Percentiles rank a stretch among this genome's conserved stretches.
Conservation (phyloP, 805 yeast species). For the Metschnikowia koreensis region DNA sequence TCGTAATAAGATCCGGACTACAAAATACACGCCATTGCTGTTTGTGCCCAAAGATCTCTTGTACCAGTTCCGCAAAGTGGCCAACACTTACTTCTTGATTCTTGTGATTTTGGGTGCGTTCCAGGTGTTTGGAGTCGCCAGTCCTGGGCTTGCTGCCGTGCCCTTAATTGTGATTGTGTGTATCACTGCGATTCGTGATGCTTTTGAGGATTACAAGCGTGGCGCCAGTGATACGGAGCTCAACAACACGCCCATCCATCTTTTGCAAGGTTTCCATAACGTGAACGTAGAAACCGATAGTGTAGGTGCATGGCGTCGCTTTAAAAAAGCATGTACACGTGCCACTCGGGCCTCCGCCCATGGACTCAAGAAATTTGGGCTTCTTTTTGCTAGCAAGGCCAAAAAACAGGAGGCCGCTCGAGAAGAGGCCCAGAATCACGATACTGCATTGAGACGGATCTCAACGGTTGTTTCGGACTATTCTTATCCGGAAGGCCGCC, state of each 20-base stretch:
- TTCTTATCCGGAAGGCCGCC: constrained; percentile 16
- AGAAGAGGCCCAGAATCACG: constrained; percentile 24
- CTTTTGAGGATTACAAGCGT: constrained; percentile 77
- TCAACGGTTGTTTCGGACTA: constrained; percentile 39
- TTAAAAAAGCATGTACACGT: constrained; percentile 58
- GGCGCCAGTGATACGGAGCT: constrained; percentile 70
- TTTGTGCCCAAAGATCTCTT: constrained; percentile 83
- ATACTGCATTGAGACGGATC: constrained; percentile 32
- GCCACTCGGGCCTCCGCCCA: constrained; percentile 16
- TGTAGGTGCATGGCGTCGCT: constrained; percentile 62
- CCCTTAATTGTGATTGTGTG: constrained; percentile 76
- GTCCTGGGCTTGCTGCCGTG: constrained; percentile 70
- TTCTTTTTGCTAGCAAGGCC: constrained; percentile 27
- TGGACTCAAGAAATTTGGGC: constrained; percentile 22
- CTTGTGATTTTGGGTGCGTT: constrained; percentile 79
- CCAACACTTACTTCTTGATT: constrained; percentile 82
- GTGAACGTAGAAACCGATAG: constrained; percentile 54
- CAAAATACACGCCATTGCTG: constrained; percentile 88
- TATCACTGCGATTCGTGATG: constrained; percentile 77
- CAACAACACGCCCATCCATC: constrained; percentile 62
- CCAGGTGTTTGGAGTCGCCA: constrained; percentile 76
- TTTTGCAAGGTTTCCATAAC: constrained; percentile 53
- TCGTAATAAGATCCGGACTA: constrained; percentile 90
- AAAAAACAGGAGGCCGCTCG: constrained; percentile 27
- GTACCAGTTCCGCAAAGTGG: constrained; percentile 74